Conservation (phyloP, 228 moss, liverwort and hornwort species). For the Sphagnum fallax region DNA sequence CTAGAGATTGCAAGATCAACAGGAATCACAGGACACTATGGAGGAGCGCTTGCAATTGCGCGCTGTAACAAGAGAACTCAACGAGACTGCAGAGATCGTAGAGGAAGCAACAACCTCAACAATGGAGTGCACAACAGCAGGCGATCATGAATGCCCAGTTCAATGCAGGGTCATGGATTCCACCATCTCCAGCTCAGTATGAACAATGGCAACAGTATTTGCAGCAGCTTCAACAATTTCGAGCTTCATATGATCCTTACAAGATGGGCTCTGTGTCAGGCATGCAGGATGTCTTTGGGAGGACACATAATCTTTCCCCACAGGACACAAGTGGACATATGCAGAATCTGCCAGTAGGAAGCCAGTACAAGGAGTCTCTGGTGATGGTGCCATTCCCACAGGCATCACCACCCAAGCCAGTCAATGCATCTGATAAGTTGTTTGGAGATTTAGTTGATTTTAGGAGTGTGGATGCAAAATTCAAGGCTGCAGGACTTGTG, state of each 20-base stretch:
- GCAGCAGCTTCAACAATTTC: constrained; percentile 34
- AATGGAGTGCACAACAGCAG: constrained; percentile 23
- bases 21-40: no score
- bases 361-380: constrained; percentile 27
- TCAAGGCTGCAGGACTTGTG: constrained; percentile 29
- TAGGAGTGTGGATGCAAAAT: constrained; percentile 30
- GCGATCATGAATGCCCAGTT: constrained; percentile 13
- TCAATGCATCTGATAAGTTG: constrained; percentile 34
- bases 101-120: neutral
- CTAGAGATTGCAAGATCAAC: no score
- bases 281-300: constrained; percentile 33
- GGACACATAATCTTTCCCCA: neutral
- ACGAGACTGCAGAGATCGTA: no score
- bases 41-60: no score
- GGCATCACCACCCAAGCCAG: constrained; percentile 16
- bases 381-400: constrained; percentile 7
- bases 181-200: constrained; percentile 37
- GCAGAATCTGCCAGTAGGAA: constrained; percentile 25
- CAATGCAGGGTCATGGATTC: constrained; percentile 31
- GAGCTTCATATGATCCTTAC: constrained; percentile 12
- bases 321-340: constrained; percentile 18
- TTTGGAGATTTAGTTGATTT: constrained; percentile 56
- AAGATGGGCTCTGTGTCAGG: constrained; percentile 16
- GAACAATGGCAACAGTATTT: constrained; percentile 47
- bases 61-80: no score